These are phyloP conservation scores for Penicillium nucicola DNA, from an alignment of 495 filamentous ascomycete genomes.

Conservation along the genomic window DNA sequence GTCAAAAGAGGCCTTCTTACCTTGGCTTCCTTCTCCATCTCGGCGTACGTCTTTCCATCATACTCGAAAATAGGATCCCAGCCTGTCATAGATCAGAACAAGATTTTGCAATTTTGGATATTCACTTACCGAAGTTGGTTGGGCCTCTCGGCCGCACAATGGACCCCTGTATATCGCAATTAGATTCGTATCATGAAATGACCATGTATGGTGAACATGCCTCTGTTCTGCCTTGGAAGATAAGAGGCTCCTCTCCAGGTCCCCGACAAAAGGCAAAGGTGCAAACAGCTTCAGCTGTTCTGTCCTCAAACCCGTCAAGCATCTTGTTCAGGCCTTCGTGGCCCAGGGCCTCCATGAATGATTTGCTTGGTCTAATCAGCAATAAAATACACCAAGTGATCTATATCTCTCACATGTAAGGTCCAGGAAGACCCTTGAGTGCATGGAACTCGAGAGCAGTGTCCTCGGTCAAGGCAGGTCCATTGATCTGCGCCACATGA, in stretches of 20 bases:
- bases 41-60: slow-evolving; percentile 84
- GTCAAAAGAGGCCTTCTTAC: slow-evolving; percentile 17
- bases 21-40: slow-evolving; percentile 91
- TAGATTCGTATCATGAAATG: neutral
- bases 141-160: slow-evolving; percentile 54
- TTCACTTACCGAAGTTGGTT: slow-evolving; percentile 73
- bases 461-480: slow-evolving; percentile 93
- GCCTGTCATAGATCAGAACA: slow-evolving; percentile 42
- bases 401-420: slow-evolving; percentile 74
- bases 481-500: slow-evolving; percentile 56
- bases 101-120: neutral
- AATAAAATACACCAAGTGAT: neutral
- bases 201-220: slow-evolving; percentile 15
- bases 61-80: slow-evolving; percentile 99
- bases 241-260: slow-evolving; percentile 76
- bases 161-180: slow-evolving; percentile 34
- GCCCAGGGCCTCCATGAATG: slow-evolving; percentile 81
- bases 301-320: slow-evolving; percentile 84
- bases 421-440: slow-evolving; percentile 84
- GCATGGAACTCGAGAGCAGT: slow-evolving; percentile 92
- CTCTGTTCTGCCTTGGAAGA: slow-evolving; percentile 85
- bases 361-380: slow-evolving; percentile 61
- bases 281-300: slow-evolving; percentile 87
- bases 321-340: slow-evolving; percentile 86
- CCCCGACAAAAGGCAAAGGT: slow-evolving; percentile 91